Evolutionary conservation across 441 rosid species (phyloP).

Genomic region (Arabidopsis hybrid): DNA sequence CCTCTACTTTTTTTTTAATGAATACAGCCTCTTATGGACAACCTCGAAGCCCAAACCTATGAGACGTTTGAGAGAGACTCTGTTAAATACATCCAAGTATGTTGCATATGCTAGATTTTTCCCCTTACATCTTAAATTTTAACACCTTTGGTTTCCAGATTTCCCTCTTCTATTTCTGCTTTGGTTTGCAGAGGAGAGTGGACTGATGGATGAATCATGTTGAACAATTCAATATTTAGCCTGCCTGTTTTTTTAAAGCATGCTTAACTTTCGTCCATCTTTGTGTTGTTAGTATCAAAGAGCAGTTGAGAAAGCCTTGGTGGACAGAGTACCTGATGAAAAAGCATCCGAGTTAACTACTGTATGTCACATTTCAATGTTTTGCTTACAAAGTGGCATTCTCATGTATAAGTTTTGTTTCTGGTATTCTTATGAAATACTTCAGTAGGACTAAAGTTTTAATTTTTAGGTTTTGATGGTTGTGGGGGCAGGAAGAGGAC

Average conservation of each 20-base stretch:
- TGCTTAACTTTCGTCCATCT: slow-evolving; percentile 36
- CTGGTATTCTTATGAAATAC: slow-evolving; percentile 2
- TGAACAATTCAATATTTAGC: neutral
- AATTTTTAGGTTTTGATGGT: slow-evolving; percentile 86
- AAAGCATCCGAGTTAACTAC: slow-evolving; percentile 61
- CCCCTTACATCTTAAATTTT: neutral
- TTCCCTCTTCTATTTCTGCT: slow-evolving; percentile 4
- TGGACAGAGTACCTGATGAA: slow-evolving; percentile 87
- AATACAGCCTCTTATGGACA: slow-evolving; percentile 98
- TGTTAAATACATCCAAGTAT: slow-evolving; percentile 87
- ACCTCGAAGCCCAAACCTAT: slow-evolving; percentile 98
- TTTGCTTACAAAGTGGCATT: slow-evolving; percentile 32
- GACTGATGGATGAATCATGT: slow-evolving; percentile 13
- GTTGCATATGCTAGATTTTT: slow-evolving; percentile 10
- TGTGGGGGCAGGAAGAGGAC: slow-evolving; percentile 99
- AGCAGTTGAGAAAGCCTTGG: slow-evolving; percentile 84
- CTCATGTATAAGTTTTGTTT: slow-evolving; percentile 6
- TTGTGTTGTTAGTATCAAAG: slow-evolving; percentile 80
- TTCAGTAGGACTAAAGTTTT: slow-evolving; percentile 21
- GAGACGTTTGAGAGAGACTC: slow-evolving; percentile 99
- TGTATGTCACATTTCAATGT: slow-evolving; percentile 55
- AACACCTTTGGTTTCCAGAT: neutral
- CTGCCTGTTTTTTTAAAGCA: slow-evolving; percentile 11
- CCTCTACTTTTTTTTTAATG: neutral
- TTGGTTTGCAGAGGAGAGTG: neutral